Evolutionary conservation across 2,329 filamentous ascomycete species (phyloP).

Genomic region (Clonostachys sp.): DNA sequence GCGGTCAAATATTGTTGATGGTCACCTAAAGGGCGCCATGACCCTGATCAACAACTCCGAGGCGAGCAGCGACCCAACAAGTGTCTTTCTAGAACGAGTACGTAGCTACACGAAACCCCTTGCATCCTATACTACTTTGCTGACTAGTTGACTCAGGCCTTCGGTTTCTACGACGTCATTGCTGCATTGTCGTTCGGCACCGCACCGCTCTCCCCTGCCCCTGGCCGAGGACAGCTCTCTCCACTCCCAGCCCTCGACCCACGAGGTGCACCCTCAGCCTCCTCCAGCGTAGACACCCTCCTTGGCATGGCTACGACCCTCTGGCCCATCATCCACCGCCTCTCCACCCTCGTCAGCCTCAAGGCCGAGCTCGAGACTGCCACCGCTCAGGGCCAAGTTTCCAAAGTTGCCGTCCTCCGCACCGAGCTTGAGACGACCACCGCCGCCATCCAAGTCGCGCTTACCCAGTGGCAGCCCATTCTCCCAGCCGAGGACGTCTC

Average conservation of each 20-base stretch:
- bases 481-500: conserved; percentile 28
- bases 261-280: conserved; percentile 35
- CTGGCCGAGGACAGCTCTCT: conserved; percentile 38
- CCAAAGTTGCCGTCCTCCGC: conserved; percentile 40
- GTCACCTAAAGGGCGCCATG: conserved; percentile 57
- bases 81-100: conserved; percentile 56
- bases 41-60: conserved; percentile 51
- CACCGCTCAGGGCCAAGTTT: conserved; percentile 28
- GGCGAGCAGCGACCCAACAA: conserved; percentile 41
- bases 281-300: conserved; percentile 51
- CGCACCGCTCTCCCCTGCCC: conserved; percentile 46
- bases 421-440: conserved; percentile 46
- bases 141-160: conserved; percentile 36
- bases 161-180: conserved; percentile 63
- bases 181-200: conserved; percentile 57
- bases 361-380: conserved; percentile 47
- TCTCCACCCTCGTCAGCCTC: conserved; percentile 49
- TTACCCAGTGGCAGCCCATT: conserved; percentile 50
- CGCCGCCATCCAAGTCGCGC: conserved; percentile 48
- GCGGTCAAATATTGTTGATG: conserved; percentile 54
- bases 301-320: conserved; percentile 58
- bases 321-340: conserved; percentile 59
- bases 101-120: conserved; percentile 4
- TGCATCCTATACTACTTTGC: background rate
- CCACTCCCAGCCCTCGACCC: conserved; percentile 42